Evolutionary conservation across 495 filamentous ascomycete genomes (phyloP).

Genomic region (Talaromyces borbonicus): DNA sequence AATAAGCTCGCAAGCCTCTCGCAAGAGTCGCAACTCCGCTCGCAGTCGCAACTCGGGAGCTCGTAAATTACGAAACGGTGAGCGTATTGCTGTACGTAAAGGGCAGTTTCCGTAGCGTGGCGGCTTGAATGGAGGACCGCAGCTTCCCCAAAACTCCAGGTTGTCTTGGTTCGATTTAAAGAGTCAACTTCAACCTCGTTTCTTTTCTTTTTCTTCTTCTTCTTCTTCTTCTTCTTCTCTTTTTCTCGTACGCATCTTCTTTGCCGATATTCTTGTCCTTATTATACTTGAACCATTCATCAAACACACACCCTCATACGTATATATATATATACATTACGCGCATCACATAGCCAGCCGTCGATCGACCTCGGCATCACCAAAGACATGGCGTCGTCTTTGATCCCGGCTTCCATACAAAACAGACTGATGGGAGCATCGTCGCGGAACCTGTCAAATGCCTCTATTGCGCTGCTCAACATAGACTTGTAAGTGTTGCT

Average conservation of each 20-base stretch:
- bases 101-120: too few species aligned
- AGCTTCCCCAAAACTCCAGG: too few species aligned
- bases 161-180: too few species aligned
- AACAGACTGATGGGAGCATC: not conserved
- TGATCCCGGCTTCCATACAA: slow-evolving; percentile 5
- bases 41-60: too few species aligned
- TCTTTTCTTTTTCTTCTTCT: not conserved
- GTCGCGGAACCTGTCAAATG: slow-evolving; percentile 29
- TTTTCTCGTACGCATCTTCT: too few species aligned
- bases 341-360: not conserved
- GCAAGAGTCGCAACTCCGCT: too few species aligned
- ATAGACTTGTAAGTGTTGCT: slow-evolving; percentile 73
- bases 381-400: slow-evolving; percentile 8
- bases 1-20: too few species aligned
- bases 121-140: too few species aligned
- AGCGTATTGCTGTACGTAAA: too few species aligned
- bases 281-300: not conserved
- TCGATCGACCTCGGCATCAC: not conserved
- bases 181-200: too few species aligned
- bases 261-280: too few species aligned
- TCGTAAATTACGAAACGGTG: too few species aligned
- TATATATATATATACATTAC: not conserved
- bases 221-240: not conserved
- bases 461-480: slow-evolving; percentile 56
- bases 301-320: not conserved